Conservation (phyloP, 768 basidiomycete species). For the Phallus indusiatus region DNA sequence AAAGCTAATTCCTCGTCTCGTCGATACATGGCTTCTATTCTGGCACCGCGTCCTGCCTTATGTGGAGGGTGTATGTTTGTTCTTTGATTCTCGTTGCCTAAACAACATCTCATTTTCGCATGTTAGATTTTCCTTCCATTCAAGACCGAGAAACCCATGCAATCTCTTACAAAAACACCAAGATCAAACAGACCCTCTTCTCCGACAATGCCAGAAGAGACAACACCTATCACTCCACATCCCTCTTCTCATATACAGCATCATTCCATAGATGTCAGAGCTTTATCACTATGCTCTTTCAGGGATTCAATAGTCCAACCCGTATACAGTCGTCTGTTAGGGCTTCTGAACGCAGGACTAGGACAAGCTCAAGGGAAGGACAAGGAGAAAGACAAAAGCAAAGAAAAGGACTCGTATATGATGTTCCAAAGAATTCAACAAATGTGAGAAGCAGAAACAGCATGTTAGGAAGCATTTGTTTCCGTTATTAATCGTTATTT, state of each 20-base stretch:
- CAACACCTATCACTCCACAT: conserved; percentile 17
- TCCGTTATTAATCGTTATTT: conserved; percentile 29
- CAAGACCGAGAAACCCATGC: conserved; percentile 53
- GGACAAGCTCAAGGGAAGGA: conserved; percentile 12
- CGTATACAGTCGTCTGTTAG: conserved; percentile 43
- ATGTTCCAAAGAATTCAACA: conserved; percentile 67
- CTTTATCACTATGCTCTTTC: conserved; percentile 70
- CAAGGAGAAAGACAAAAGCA: conserved; percentile 44
- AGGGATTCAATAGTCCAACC: conserved; percentile 73
- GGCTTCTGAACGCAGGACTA: conserved; percentile 33
- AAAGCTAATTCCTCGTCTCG: conserved; percentile 63
- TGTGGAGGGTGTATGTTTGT: conserved; percentile 64
- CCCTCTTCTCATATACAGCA: conserved; percentile 3
- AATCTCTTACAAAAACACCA: conserved; percentile 56
- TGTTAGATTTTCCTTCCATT: conserved; percentile 48
- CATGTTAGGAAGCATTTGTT: background rate
- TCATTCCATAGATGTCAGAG: conserved; percentile 67
- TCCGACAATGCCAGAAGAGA: conserved; percentile 33
- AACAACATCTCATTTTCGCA: conserved; percentile 20
- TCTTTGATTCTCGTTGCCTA: background rate
- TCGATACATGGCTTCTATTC: conserved; percentile 90
- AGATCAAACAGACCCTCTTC: conserved; percentile 38
- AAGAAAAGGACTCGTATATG: conserved; percentile 31
- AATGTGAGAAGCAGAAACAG: conserved; percentile 40
- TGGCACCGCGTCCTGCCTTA: conserved; percentile 86